These are phyloP conservation scores for Phalaenopsis equestris DNA, from an alignment of 106 monocot species.

Conservation along the genomic window DNA sequence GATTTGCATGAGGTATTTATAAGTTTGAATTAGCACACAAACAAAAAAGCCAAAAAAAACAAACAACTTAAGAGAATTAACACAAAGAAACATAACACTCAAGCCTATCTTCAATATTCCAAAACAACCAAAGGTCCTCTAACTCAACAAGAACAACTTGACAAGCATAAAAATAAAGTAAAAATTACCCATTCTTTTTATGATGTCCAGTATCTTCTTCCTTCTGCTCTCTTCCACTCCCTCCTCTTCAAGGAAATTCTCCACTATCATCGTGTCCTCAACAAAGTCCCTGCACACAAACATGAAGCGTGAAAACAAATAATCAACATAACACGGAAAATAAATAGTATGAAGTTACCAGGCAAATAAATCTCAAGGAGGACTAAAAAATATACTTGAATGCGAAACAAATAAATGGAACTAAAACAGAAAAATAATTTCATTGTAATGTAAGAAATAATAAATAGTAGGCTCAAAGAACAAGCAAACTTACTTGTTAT, in stretches of 20 bases:
- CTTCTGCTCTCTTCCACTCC: slow-evolving; percentile 41
- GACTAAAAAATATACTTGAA: too few species aligned
- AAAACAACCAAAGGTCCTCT: background rate
- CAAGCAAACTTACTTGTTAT: slow-evolving; percentile 58
- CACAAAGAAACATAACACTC: too few species aligned
- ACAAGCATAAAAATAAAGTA: background rate
- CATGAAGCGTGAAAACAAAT: slow-evolving; percentile 3
- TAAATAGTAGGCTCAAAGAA: background rate
- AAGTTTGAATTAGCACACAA: too few species aligned
- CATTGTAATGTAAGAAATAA: background rate
- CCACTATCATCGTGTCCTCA: slow-evolving; percentile 55
- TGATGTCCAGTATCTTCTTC: slow-evolving; percentile 53
- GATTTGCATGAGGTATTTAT: too few species aligned
- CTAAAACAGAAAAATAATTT: background rate
- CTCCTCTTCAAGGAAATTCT: slow-evolving; percentile 64
- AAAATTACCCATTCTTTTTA: slow-evolving; percentile 76
- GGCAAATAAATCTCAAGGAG: background rate
- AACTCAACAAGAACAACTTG: background rate
- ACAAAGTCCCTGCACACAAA: slow-evolving; percentile 35
- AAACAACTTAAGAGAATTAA: too few species aligned
- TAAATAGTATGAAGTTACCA: background rate
- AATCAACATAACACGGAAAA: background rate
- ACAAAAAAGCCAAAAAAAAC: too few species aligned
- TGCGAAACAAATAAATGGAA: slow-evolving; percentile 2
- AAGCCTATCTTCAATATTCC: background rate